Conservation (phyloP, 2,329 filamentous ascomycete species). For the Ophiostoma novo-ulmi region DNA sequence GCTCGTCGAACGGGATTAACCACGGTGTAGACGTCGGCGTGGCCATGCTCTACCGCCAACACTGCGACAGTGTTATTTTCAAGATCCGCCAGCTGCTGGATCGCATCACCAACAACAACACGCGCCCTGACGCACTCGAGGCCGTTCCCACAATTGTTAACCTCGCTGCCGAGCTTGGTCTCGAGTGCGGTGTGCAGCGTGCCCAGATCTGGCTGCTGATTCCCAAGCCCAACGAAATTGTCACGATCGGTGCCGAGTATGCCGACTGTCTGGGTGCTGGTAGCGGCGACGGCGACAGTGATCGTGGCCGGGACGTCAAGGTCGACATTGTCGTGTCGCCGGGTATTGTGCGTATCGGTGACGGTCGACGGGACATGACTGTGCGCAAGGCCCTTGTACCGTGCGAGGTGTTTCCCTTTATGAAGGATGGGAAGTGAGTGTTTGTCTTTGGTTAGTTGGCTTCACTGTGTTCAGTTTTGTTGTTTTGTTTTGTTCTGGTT, state of each 20-base stretch:
- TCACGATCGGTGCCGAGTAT: slow-evolving; percentile 24
- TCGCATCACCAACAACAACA: slow-evolving; percentile 21
- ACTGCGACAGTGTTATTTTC: slow-evolving; percentile 18
- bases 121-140: slow-evolving; percentile 15
- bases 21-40: not conserved
- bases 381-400: slow-evolving; percentile 22
- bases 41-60: slow-evolving; percentile 17
- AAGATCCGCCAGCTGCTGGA: slow-evolving; percentile 19
- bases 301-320: not conserved
- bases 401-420: slow-evolving; percentile 23
- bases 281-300: slow-evolving; percentile 14
- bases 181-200: slow-evolving; percentile 27
- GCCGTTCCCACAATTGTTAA: slow-evolving; percentile 19
- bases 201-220: slow-evolving; percentile 20
- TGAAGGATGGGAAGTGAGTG: not conserved
- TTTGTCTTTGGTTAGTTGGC: not conserved
- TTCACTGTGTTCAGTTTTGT: not conserved
- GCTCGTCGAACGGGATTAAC: not conserved
- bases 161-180: slow-evolving; percentile 23
- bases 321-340: slow-evolving; percentile 26
- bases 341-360: slow-evolving; percentile 24
- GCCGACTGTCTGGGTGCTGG: slow-evolving; percentile 20
- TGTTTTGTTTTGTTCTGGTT: not conserved
- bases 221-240: slow-evolving; percentile 10
- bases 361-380: slow-evolving; percentile 22